Evolutionary conservation across 2,329 filamentous ascomycete genomes (phyloP), one percentile per base, ranked within the genome.

Genomic region (Hypoxylon sp.): DNA sequence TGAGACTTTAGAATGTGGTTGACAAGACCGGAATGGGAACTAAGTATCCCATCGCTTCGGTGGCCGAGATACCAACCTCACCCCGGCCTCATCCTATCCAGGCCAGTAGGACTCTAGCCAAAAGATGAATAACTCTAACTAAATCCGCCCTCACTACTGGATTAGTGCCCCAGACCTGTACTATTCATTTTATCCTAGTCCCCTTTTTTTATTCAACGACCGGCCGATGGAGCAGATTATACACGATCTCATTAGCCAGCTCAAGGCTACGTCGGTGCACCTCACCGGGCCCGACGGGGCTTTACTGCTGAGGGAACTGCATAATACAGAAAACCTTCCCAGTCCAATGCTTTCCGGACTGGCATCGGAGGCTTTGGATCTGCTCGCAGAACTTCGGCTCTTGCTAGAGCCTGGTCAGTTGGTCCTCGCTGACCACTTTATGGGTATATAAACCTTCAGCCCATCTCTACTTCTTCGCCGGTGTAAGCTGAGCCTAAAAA

Each of bases 341-440:
- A 11, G 13, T 29, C 4, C 8, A 11, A 29, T 10, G 8, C 27
- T 29, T 29, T 29, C 27, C 8, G 9, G 3, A 10, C 13, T 29
- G 10, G 27, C 27, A 29, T 29, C 27, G 13, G 27, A 29, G 8
- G 13, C 27, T 29, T 11, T 29, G 3, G 27, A 46, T 26, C 9
- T 46, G 23, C 8, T 46, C 11, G 6, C 27, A 2, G 26, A 48
- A 17, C 13, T 51, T 1, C 35, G 52, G 40, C 50, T 45, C 1
- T 9, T 64, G 6, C 57, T 67, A 3, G 56, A 66, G 27, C 63
- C 65, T 3, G 20, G 42, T 2, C 37, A 37, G 23, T 31, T 65
- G 3, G 48, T 66, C 11, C 58, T 67, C 5, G 65, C 65, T 1
- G 65, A 67, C 26, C 60, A 65, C 24, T 67, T 67, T 35, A 29